Base-by-base conservation (phyloP, 176 grass and related monocot genomes). In the Lolium rigidum region DNA sequence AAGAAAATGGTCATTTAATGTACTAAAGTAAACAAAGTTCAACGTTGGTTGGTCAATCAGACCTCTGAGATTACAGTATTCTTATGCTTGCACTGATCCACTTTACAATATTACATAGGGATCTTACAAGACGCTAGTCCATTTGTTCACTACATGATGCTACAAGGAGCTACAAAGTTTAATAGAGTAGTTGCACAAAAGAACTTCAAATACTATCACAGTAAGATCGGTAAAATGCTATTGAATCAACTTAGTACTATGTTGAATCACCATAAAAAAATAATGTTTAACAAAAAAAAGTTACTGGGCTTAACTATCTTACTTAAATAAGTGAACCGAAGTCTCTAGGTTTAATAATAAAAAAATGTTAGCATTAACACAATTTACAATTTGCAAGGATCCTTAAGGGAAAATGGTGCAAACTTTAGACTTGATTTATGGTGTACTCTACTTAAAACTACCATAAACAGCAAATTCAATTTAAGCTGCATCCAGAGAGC, bases 361-460 rank as follows among this genome's bases (percentile, higher is more conserved):
- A 31, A 6, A 54, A 73, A 15, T 9, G 3, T 18, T 49, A 54
- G 73, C 25, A 76, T 54, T 54, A 3, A 31, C 47, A 75, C 47
- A n/a, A n/a, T 51, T 52, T 52, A 31, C 47, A 75, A 14, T 51
- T 52, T 52, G 72, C 25, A 54, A 35, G 24, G 26, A 35, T 76
- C 73, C 73, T 76, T 51, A 41, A n/a, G 17, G 67, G 8, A 43
- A 20, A 70, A 52, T 76, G 49, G 25, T 54, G 25, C 14, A 31
- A 54, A 35, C 16, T 76, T 66, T 75, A 75, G 38, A 41, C 37
- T 70, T 70, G 67, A 70, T 70, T 15, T 20, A n/a, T n/a, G n/a
- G n/a, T n/a, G n/a, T n/a, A 56, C 13, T 82, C 11, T 70, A 82
- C 80, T 24, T 66, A 31, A 70, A 82, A 82, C 63, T 24, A 50